Base-by-base conservation (phyloP, 495 filamentous ascomycete genomes). In the Penicillium arizonense region DNA sequence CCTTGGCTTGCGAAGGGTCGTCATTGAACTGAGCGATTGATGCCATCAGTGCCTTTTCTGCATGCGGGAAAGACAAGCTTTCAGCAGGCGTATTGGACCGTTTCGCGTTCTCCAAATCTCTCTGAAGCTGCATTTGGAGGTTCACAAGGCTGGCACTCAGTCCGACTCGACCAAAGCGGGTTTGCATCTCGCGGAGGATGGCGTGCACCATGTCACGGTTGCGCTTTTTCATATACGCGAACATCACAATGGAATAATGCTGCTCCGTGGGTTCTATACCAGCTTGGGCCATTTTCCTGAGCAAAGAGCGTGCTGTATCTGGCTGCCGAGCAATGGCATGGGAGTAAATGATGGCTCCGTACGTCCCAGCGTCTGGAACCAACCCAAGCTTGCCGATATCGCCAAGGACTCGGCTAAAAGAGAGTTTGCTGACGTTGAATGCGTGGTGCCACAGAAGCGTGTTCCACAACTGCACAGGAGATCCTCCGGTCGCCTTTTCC, bases 191-290 rank as follows among this genome's bases (percentile, higher is more conserved):
- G 11, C 71, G 61, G 37, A 82, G 78, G 18, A 84, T 66, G 36
- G 71, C 56, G 46, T 82, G 76, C 7, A 82, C 80, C 64, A 77
- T 80, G 11, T 69, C 65, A 35, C 73, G 71, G 33, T 84, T 73
- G 34, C 75, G 66, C 34, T 64, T 67, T 30, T 59, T 70, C 39
- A 87, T 62, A 56, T 81, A 89, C 3, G 84, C 88, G 23, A 79
- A 75, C 73, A 94, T 83, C 23, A 93, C 68, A 5, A 90, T 80
- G n/a, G 84, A 77, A 63, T 90, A 95, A 64, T 96, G 90, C 10
- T 87, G 76, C 11, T 81, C 75, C 0, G 81, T 86, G 3, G 82
- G 78, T 44, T 78, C 70, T 21, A 91, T 73, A 5, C 78, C 71
- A 6, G 76, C 74, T 16, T 72, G 77, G 59, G 91, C 76, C 18